These are phyloP conservation scores for Jimgerdemannia flammicorona DNA, from an alignment of 192 early-diverging fungal genomes.

Conservation along the genomic window DNA sequence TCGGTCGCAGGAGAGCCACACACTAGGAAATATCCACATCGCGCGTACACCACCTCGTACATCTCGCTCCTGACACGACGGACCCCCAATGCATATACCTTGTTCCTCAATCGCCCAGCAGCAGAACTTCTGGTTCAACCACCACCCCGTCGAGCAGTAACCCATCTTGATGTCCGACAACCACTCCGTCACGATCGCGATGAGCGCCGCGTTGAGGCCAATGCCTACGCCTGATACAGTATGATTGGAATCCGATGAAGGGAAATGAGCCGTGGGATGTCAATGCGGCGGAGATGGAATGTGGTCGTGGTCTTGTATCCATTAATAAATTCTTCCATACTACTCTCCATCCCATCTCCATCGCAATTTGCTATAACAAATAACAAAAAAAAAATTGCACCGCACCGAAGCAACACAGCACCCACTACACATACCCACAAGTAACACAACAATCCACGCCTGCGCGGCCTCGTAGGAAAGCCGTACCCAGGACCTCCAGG, in stretches of 20 bases:
- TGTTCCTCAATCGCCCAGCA: conserved; percentile 74
- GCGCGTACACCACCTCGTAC: not conserved
- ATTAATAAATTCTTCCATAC: no score
- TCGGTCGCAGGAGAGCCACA: no score
- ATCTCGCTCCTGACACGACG: not conserved
- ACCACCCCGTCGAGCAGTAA: conserved; percentile 79
- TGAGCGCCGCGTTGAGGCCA: conserved; percentile 82
- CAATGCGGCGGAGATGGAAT: no score
- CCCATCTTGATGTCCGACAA: conserved; percentile 85
- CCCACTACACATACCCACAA: conserved; percentile 55
- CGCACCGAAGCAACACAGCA: not conserved
- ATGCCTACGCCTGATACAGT: conserved; percentile 50
- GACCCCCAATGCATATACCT: conserved; percentile 31
- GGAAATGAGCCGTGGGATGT: not conserved
- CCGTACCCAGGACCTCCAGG: conserved; percentile 47
- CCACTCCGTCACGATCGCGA: conserved; percentile 90
- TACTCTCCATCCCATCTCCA: no score
- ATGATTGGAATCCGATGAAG: not conserved
- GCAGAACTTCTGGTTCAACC: conserved; percentile 90
- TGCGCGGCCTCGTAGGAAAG: conserved; percentile 68
- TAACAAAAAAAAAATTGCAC: no score
- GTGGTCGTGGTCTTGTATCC: no score
- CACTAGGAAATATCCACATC: not conserved
- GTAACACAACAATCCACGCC: conserved; percentile 80
- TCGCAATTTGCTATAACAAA: no score